These are phyloP conservation scores for Salix suchowensis DNA, from an alignment of 345 rosid species.

Conservation along the genomic window DNA sequence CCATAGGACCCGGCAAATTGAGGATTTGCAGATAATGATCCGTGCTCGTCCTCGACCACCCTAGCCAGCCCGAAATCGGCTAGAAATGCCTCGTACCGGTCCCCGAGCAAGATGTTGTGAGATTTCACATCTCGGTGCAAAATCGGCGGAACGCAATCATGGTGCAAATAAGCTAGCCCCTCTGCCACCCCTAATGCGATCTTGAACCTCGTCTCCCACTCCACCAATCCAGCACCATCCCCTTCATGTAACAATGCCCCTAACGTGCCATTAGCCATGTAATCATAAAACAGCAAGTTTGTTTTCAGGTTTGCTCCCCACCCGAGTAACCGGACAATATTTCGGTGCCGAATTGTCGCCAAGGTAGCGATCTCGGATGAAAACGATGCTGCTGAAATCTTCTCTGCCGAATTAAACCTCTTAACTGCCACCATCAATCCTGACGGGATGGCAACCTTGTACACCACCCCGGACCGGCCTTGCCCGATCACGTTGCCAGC, in stretches of 20 bases:
- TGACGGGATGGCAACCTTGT: conserved; percentile 48
- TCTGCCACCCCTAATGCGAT: conserved; percentile 74
- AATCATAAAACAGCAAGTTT: conserved; percentile 65
- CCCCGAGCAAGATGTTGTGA: conserved; percentile 68
- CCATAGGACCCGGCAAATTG: conserved; percentile 86
- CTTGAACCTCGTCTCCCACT: conserved; percentile 70
- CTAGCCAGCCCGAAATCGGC: conserved; percentile 87
- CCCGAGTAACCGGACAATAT: conserved; percentile 71
- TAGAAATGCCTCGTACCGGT: conserved; percentile 56
- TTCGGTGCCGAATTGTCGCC: conserved; percentile 83
- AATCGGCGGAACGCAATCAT: conserved; percentile 77
- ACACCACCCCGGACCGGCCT: conserved; percentile 80
- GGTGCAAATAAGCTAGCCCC: conserved; percentile 77
- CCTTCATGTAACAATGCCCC: conserved; percentile 56
- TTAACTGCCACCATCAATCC: conserved; percentile 66
- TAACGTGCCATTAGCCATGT: conserved; percentile 63
- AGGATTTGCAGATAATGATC: conserved; percentile 44
- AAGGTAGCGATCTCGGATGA: conserved; percentile 70
- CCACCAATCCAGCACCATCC: conserved; percentile 22
- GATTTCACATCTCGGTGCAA: conserved; percentile 85
- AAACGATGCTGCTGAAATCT: conserved; percentile 52
- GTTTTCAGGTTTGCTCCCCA: conserved; percentile 72
- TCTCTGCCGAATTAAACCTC: conserved; percentile 50
- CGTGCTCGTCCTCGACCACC: conserved; percentile 46
- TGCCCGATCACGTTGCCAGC: conserved; percentile 63